Evolutionary conservation across 148 eudicot genomes (phyloP).

Genomic region (Amaranthus hypochondriacus): DNA sequence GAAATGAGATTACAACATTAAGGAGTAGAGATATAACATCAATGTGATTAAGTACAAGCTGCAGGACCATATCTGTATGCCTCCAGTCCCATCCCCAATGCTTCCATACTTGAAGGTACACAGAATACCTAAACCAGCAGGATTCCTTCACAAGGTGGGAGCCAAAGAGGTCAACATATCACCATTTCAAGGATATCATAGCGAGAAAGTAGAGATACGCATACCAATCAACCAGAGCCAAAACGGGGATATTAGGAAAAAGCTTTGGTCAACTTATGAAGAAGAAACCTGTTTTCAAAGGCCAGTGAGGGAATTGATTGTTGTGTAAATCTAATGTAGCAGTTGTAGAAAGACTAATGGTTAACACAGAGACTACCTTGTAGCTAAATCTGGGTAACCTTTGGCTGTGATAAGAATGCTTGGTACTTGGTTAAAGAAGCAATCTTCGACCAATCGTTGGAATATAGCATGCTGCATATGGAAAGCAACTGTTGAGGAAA

Average conservation of each 20-base stretch:
- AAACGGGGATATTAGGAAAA: conserved; percentile 76
- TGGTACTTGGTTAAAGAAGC: conserved; percentile 84
- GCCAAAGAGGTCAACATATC: not conserved
- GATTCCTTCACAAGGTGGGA: conserved; percentile 54
- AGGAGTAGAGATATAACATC: not conserved
- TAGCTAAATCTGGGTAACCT: conserved; percentile 96
- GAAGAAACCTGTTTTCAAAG: conserved; percentile 64
- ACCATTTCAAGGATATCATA: no score
- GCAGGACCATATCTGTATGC: conserved; percentile 82
- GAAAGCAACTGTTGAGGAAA: not conserved
- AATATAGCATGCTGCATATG: conserved; percentile 81
- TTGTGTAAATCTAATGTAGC: not conserved
- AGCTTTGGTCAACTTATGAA: conserved; percentile 66
- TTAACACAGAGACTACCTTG: conserved; percentile 46
- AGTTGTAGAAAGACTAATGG: not conserved
- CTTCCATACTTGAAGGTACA: conserved; percentile 95
- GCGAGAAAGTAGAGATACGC: not conserved
- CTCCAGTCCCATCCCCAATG: conserved; percentile 92
- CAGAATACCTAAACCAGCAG: conserved; percentile 86
- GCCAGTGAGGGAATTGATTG: not conserved
- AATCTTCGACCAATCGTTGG: conserved; percentile 91
- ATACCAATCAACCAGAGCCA: conserved; percentile 96
- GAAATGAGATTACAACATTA: not conserved
- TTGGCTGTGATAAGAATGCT: conserved; percentile 93
- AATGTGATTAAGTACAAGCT: not conserved